A percentile compares a stretch with the other conserved stretches of the same genome.
Evolutionary conservation across 345 rosid genomes (phyloP).

Genomic region (Moringa oleifera): DNA sequence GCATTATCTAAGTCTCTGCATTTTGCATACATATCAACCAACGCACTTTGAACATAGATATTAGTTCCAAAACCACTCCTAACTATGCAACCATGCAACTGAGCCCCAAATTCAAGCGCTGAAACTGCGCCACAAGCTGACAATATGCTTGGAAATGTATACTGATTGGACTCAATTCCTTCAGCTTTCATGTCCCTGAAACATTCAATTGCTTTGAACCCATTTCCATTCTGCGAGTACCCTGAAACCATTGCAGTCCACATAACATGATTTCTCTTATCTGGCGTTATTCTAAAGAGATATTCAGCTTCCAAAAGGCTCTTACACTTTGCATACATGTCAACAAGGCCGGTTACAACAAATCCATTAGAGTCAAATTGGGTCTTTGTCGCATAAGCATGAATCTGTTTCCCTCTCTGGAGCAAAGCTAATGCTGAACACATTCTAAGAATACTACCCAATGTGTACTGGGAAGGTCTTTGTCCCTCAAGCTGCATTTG

Average conservation of each 20-base stretch:
- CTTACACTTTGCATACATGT: constrained; percentile 70
- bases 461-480: constrained; percentile 49
- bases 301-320: constrained; percentile 64
- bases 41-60: constrained; percentile 66
- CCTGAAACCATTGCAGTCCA: constrained; percentile 94
- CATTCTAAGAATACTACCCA: constrained; percentile 66
- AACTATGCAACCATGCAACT: constrained; percentile 63
- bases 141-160: constrained; percentile 72
- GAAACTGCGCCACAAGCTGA: constrained; percentile 60
- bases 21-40: constrained; percentile 85
- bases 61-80: constrained; percentile 63
- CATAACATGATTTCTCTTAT: constrained; percentile 46
- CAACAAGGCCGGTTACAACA: constrained; percentile 76
- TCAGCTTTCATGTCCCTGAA: constrained; percentile 50
- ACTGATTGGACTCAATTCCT: constrained; percentile 64
- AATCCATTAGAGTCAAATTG: constrained; percentile 42
- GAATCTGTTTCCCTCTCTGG: constrained; percentile 64
- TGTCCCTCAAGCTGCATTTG: constrained; percentile 65
- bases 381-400: constrained; percentile 54
- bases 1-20: constrained; percentile 61
- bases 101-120: constrained; percentile 50
- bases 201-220: constrained; percentile 52
- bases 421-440: constrained; percentile 43
- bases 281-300: constrained; percentile 40
- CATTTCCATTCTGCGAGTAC: constrained; percentile 53